Evolutionary conservation across 78 protist genomes (phyloP).

Genomic region (slime mould (Dictyostelium discoideum)): DNA sequence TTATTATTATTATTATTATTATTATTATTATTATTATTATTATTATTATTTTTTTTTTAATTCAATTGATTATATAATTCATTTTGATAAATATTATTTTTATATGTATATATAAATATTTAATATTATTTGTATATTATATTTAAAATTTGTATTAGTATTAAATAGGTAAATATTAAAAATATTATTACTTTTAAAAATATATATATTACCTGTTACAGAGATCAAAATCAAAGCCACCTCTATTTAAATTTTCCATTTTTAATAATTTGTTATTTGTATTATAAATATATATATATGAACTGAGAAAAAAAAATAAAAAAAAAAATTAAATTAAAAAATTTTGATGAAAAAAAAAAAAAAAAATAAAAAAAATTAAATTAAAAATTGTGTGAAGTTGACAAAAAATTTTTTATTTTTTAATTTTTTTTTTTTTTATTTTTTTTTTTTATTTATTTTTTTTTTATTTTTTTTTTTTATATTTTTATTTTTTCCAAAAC

Average conservation of each 20-base stretch:
- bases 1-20: neutral
- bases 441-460: neutral
- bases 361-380: neutral
- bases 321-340: conserved; percentile 7
- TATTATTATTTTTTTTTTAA: neutral
- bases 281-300: neutral
- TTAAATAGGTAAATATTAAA: no score
- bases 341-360: neutral
- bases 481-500: no score
- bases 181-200: no score
- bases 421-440: neutral
- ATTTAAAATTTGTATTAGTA: neutral
- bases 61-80: neutral
- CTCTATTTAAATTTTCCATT: conserved; percentile 75
- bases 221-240: conserved; percentile 81
- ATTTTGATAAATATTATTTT: neutral
- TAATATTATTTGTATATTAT: neutral
- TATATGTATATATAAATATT: no score
- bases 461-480: neutral
- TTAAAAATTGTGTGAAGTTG: neutral
- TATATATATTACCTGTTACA: conserved; percentile 29
- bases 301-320: neutral
- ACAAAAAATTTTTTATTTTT: neutral
- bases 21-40: neutral
- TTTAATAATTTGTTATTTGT: neutral